phyloP scores from a whole-genome alignment of 352 stramenopile species.

The Elongisporangium senticosum region DNA sequence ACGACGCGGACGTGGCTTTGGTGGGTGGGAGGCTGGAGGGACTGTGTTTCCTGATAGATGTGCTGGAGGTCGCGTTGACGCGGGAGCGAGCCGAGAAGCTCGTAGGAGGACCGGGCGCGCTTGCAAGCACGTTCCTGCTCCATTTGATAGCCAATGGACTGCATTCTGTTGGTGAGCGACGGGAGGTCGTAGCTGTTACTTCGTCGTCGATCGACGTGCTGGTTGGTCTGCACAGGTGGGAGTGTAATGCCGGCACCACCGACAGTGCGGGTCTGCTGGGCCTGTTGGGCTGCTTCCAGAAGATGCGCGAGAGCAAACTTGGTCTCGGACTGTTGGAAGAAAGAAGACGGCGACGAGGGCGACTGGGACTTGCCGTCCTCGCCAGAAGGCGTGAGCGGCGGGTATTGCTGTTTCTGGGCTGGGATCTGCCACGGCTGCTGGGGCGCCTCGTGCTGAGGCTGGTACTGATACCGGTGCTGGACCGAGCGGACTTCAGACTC shows the following conservation, averaged over 20 bases:
- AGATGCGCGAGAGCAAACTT: constrained; percentile 57
- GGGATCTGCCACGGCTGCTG: constrained; percentile 7
- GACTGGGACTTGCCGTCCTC: constrained; percentile 16
- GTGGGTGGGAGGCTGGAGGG: constrained; percentile 2
- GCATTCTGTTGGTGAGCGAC: constrained; percentile 27
- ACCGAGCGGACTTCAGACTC: constrained; percentile 11
- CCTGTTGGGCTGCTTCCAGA: constrained; percentile 55
- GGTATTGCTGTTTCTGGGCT: constrained; percentile 9
- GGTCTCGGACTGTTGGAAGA: constrained; percentile 30
- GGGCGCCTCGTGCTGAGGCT: constrained; percentile 1
- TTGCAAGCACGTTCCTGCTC: constrained; percentile 21
- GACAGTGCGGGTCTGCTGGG: constrained; percentile 9
- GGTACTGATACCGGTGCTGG: constrained; percentile 11
- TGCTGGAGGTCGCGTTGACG: constrained; percentile 11
- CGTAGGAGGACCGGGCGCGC: constrained; percentile 25
- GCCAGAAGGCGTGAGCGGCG: background rate
- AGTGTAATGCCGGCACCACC: constrained; percentile 13
- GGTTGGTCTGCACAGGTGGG: constrained; percentile 20
- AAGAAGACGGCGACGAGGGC: constrained; percentile 36
- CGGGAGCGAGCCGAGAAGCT: constrained; percentile 18
- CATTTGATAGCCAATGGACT: constrained; percentile 31
- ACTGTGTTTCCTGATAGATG: constrained; percentile 10
- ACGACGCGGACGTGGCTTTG: constrained; percentile 12
- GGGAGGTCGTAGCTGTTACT: constrained; percentile 10
- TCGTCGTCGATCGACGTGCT: constrained; percentile 1